A percentile compares a stretch with the other conserved stretches of the same genome.
These are phyloP conservation scores for Venturia pyrina DNA, from an alignment of 2,329 filamentous ascomycete species.

Conservation along the genomic window DNA sequence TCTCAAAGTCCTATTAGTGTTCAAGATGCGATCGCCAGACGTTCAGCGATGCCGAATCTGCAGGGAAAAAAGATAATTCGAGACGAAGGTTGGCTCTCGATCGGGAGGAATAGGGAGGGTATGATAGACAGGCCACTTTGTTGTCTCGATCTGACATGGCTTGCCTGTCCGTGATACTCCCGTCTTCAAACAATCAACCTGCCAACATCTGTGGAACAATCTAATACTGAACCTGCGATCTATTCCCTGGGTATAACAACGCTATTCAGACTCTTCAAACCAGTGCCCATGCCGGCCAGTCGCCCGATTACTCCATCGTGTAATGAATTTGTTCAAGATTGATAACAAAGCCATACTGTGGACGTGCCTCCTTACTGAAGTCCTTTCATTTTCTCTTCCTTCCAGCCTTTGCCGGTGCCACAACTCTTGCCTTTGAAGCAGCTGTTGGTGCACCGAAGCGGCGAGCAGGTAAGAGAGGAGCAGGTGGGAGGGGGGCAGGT, in stretches of 20 bases:
- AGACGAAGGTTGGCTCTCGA: neutral
- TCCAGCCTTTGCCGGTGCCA: neutral
- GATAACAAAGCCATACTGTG: neutral
- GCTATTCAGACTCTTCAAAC: neutral
- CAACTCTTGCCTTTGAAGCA: slow-evolving; percentile 1
- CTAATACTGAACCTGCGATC: neutral
- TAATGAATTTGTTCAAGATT: neutral
- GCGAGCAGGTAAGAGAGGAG: neutral
- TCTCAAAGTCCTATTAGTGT: no score
- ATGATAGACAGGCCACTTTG: neutral
- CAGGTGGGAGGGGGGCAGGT: neutral
- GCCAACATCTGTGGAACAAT: neutral
- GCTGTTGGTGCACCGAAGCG: slow-evolving; percentile 1
- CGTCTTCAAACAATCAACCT: neutral
- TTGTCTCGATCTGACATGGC: neutral
- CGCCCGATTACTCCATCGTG: neutral
- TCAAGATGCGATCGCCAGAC: neutral
- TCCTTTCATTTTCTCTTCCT: neutral
- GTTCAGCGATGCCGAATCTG: neutral
- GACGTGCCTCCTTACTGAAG: neutral
- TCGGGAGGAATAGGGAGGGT: neutral
- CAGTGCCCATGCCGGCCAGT: neutral
- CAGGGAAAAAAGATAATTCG: neutral
- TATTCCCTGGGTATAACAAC: neutral
- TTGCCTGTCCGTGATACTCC: neutral